These are phyloP conservation scores for Cladophialophora yegresii DNA, from an alignment of 2,329 filamentous ascomycete genomes.

Conservation along the genomic window DNA sequence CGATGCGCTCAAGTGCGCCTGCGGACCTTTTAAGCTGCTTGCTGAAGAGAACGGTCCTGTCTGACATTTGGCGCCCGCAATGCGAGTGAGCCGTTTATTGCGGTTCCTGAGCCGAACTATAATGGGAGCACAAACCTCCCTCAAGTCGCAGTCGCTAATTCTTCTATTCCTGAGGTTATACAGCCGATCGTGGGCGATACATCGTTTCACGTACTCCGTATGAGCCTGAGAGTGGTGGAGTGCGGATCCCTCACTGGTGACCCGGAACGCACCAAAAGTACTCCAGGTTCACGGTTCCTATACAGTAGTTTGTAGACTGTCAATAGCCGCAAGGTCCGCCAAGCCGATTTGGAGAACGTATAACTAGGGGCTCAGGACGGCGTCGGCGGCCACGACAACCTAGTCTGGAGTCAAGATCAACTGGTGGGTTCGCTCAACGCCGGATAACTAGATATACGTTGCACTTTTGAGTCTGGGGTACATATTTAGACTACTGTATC, in stretches of 20 bases:
- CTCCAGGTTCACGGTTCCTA: neutral
- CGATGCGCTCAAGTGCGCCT: neutral
- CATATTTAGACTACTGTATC: neutral
- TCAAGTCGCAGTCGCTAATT: neutral
- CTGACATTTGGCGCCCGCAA: neutral
- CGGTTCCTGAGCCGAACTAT: neutral
- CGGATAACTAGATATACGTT: constrained; percentile 11
- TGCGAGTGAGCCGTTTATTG: neutral
- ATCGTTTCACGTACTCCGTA: too few relatives aligned
- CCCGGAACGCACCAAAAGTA: neutral
- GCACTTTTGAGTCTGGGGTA: constrained; percentile 29
- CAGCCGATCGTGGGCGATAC: neutral
- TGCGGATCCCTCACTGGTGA: neutral
- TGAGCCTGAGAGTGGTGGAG: neutral
- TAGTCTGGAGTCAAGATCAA: neutral
- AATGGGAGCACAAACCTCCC: neutral
- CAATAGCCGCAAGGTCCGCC: neutral
- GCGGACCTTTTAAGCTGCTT: neutral
- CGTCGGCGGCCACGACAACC: too few relatives aligned
- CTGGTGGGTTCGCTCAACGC: neutral
- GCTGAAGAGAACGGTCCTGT: neutral
- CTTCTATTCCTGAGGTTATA: neutral
- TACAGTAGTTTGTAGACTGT: neutral
- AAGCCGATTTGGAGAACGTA: neutral
- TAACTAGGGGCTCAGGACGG: neutral